A percentile compares a stretch with the other conserved stretches of the same genome.
Conservation (phyloP, 169 alveolate species). For the Cyclospora cayetanensis region DNA sequence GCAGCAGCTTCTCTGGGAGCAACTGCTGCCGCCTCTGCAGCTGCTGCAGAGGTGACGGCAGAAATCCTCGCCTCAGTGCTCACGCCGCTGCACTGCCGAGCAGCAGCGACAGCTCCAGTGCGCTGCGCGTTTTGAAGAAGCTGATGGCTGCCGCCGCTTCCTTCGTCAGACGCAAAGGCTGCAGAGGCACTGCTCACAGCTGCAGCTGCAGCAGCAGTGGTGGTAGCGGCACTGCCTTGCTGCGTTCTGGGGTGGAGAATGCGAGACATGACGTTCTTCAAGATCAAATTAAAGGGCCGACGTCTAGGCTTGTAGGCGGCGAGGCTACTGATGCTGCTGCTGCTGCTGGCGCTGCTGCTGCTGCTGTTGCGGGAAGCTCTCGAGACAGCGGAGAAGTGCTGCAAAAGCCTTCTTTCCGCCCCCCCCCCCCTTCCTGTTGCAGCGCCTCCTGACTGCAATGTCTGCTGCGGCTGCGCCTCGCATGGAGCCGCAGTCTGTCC, state of each 20-base stretch:
- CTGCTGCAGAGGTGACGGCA: no score
- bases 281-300: background rate
- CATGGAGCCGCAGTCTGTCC: no score
- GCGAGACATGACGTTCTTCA: background rate
- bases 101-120: background rate
- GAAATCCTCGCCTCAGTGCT: no score
- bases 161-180: background rate
- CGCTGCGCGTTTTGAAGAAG: background rate
- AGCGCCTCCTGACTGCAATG: no score
- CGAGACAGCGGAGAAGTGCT: background rate
- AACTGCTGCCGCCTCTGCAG: background rate
- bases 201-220: conserved; percentile 12
- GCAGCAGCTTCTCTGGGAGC: background rate
- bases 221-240: background rate
- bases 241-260: background rate
- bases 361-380: background rate
- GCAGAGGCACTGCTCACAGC: background rate
- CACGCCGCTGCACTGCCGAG: no score
- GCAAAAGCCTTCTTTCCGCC: background rate
- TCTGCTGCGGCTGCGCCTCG: no score
- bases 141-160: background rate
- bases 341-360: conserved; percentile 57
- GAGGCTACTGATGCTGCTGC: conserved; percentile 17
- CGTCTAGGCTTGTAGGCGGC: background rate
- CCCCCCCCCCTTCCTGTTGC: background rate